These are phyloP conservation scores for Botrytis deweyae DNA, from an alignment of 2,329 filamentous ascomycete genomes.

Conservation along the genomic window DNA sequence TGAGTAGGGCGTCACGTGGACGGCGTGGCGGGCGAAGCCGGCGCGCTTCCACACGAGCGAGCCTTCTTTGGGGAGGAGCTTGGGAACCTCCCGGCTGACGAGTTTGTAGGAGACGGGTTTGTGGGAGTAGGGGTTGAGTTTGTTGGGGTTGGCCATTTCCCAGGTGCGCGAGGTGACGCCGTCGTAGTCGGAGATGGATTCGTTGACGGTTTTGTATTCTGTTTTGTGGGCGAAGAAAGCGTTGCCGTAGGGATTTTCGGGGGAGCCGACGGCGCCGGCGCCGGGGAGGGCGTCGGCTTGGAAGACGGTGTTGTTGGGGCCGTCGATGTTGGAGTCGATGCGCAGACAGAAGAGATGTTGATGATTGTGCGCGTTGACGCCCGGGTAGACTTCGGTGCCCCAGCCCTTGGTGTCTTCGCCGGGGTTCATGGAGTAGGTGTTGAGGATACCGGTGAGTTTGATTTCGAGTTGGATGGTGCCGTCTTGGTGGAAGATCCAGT, in stretches of 20 bases:
- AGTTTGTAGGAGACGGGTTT: constrained; percentile 88
- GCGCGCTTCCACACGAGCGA: constrained; percentile 68
- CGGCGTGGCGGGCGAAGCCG: constrained; percentile 57
- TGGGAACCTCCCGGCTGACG: constrained; percentile 79
- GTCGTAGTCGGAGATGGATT: constrained; percentile 77
- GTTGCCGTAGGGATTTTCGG: constrained; percentile 85
- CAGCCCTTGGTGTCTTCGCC: constrained; percentile 82
- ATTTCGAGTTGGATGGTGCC: constrained; percentile 90
- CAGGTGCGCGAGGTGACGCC: constrained; percentile 77
- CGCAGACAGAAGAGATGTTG: constrained; percentile 93
- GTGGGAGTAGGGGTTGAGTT: constrained; percentile 80
- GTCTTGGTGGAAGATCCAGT: constrained; percentile 92
- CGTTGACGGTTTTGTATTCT: constrained; percentile 67
- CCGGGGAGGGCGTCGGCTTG: constrained; percentile 73
- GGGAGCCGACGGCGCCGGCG: constrained; percentile 72
- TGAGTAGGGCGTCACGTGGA: constrained; percentile 64
- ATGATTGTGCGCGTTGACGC: constrained; percentile 93
- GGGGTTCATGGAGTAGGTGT: constrained; percentile 80
- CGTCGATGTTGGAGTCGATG: constrained; percentile 84
- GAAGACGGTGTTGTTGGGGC: constrained; percentile 80
- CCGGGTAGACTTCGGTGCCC: constrained; percentile 87
- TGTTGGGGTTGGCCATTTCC: constrained; percentile 85
- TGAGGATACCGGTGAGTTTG: constrained; percentile 87
- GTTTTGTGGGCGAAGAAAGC: constrained; percentile 86
- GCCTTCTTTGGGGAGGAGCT: constrained; percentile 74